These are phyloP conservation scores for Trypanosoma melophagium DNA, from an alignment of 208 protist species.

Conservation along the genomic window DNA sequence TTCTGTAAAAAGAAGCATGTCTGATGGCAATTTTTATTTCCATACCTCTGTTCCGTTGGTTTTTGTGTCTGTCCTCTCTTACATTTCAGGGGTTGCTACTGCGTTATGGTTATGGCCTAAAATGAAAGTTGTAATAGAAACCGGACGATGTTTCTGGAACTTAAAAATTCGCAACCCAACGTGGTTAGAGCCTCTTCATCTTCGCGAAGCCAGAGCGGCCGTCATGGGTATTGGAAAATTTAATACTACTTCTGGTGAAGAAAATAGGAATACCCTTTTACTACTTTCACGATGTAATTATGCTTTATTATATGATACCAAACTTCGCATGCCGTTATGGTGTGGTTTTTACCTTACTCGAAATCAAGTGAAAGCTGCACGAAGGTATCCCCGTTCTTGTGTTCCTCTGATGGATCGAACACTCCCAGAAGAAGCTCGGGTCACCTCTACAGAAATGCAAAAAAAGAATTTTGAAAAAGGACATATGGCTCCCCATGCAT, in stretches of 20 bases:
- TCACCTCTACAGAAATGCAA: slow-evolving; percentile 26
- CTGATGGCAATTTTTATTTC: too few species aligned
- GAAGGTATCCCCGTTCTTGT: slow-evolving; percentile 27
- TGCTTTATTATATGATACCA: slow-evolving; percentile 45
- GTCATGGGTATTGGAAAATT: neutral
- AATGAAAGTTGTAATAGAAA: neutral
- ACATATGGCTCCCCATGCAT: slow-evolving; percentile 70
- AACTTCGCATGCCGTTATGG: slow-evolving; percentile 40
- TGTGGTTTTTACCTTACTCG: slow-evolving; percentile 49
- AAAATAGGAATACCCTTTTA: slow-evolving; percentile 3
- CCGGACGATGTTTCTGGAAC: neutral
- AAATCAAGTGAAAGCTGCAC: slow-evolving; percentile 22
- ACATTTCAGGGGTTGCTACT: neutral
- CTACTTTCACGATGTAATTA: slow-evolving; percentile 46
- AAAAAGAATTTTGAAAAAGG: slow-evolving; percentile 43
- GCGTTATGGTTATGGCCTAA: neutral
- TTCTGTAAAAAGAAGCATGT: too few species aligned
- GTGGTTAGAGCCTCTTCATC: slow-evolving; percentile 5
- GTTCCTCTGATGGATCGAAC: slow-evolving; percentile 42
- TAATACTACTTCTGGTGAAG: neutral
- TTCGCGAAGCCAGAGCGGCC: neutral
- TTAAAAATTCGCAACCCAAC: slow-evolving; percentile 12
- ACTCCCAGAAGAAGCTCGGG: slow-evolving; percentile 28
- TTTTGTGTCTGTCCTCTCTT: too few species aligned
- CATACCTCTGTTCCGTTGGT: too few species aligned